A percentile compares a stretch with the other conserved stretches of the same genome.
phyloP scores from a whole-genome alignment of 768 basidiomycete species.

The Trametes gibbosa region DNA sequence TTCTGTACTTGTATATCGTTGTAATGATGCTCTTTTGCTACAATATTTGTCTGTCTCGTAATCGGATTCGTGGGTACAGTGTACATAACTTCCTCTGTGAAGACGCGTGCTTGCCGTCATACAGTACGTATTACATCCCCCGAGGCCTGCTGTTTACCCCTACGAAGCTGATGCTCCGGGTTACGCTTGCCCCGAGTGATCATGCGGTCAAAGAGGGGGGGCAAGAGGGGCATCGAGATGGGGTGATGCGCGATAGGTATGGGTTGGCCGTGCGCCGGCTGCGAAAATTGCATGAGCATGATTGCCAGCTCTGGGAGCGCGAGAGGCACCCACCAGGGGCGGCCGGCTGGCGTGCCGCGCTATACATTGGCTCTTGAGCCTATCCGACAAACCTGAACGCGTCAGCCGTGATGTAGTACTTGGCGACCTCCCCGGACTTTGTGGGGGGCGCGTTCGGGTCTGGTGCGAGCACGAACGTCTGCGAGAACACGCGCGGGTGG shows the following conservation, averaged over 20 bases:
- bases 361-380: background rate
- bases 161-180: background rate
- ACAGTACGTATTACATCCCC: background rate
- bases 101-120: background rate
- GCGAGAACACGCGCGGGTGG: constrained; percentile 82
- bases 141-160: background rate
- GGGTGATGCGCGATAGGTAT: background rate
- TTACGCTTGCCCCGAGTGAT: background rate
- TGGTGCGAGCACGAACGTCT: constrained; percentile 83
- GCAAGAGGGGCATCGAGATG: background rate
- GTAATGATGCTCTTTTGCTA: constrained; percentile 18
- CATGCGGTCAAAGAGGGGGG: background rate
- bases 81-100: background rate
- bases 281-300: constrained; percentile 4
- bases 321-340: background rate
- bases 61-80: background rate
- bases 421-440: constrained; percentile 71
- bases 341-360: background rate
- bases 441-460: constrained; percentile 63
- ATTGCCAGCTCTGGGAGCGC: constrained; percentile 4
- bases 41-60: background rate
- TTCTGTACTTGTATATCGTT: constrained; percentile 15
- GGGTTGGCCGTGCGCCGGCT: background rate
- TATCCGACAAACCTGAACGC: constrained; percentile 81
- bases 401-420: constrained; percentile 80